Base-by-base conservation (phyloP, 2,329 filamentous ascomycete genomes). In the Stromatinia cepivora region DNA sequence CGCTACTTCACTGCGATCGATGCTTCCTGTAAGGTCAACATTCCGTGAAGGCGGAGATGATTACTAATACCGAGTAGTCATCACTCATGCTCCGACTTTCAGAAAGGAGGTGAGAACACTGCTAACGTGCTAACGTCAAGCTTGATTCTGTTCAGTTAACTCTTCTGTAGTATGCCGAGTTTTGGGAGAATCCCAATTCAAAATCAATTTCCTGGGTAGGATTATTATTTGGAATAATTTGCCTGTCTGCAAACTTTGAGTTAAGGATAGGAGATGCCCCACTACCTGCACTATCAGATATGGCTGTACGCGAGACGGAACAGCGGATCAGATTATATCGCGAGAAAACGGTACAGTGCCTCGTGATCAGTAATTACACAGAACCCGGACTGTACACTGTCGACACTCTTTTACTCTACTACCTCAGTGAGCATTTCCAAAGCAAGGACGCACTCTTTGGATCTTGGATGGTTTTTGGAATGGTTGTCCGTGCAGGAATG, bases 401-500 rank as follows among this genome's bases (percentile, higher is more conserved):
- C 22, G 83, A 83, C 61, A 82, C 85, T 3, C 81, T 87, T 56
- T 71, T 87, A 10, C 77, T 87, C 15, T 86, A 86, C 69, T 79
- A 82, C 31, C 82, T 87, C 72, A 80, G 82, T 1, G 82, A 86
- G 70, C 86, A 87, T 72, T 75, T 86, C 42, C 79, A 82, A 64
- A 84, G 82, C 74, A 80, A 82, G n/a, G 81, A 81, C 28, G 81
- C 81, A 20, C 84, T 86, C 75, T 84, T 85, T 78, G 84, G 83
- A 71, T 83, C 82, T 75, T 88, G 86, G 76, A 77, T 88, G 63
- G 77, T 88, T 22, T 82, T 81, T 0, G 82, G 82, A 4, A 81
- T 86, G 3, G 79, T 82, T 50, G 79, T 87, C 56, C 82, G 85
- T 17, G 77, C 86, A 4, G 85, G 87, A 79, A 78, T 88, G 71